Base-by-base conservation (phyloP, 2,329 filamentous ascomycete species). In the Aspergillus texensis region DNA sequence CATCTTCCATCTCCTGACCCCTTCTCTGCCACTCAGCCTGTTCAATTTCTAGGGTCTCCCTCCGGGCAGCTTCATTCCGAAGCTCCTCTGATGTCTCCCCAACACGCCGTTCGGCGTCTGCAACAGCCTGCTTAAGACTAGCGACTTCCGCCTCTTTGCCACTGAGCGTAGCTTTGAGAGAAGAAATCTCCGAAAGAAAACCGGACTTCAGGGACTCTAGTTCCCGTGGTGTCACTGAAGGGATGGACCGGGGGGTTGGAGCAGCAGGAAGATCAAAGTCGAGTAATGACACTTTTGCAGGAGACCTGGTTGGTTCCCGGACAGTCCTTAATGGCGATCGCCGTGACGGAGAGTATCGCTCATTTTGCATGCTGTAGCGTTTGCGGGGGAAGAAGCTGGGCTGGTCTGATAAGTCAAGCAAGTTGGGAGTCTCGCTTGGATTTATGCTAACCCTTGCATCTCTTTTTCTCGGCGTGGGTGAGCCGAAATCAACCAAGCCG, bases 241-340 rank as follows among this genome's bases (percentile, higher is more conserved):
- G 95, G 43, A 98, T 87, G 61, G 93, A 97, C 65, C 94, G 89
- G 16, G 95, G 95, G 0, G 95, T 98, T 2, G 94, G 93, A 69
- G 93, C 89, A 0, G 94, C 93, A n/a, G 94, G 93, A 11, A 98
- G 91, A 72, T 98, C 95, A 74, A 96, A 95, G 78, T 96, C 93
- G 54, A 96, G 86, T 50, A 95, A 85, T 72, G 90, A 92, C 39
- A 88, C 84, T 69, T 91, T 88, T 53, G 77, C 78, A 4, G 78
- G 78, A 4, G 77, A 76, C 21, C 76, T 71, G 56, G 75, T 73
- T 8, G 74, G 71, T 36, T 78, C 74, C 5, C 72, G 70, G 36
- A 77, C 74, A 60, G 73, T 71, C 63, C 81, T 80, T 60, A 77
- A 71, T 1, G 82, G 82, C n/a, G 82, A 83, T 53, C 77, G 76